phyloP scores from a whole-genome alignment of 257 asterid genomes.

The Nicotiana tabacum region DNA sequence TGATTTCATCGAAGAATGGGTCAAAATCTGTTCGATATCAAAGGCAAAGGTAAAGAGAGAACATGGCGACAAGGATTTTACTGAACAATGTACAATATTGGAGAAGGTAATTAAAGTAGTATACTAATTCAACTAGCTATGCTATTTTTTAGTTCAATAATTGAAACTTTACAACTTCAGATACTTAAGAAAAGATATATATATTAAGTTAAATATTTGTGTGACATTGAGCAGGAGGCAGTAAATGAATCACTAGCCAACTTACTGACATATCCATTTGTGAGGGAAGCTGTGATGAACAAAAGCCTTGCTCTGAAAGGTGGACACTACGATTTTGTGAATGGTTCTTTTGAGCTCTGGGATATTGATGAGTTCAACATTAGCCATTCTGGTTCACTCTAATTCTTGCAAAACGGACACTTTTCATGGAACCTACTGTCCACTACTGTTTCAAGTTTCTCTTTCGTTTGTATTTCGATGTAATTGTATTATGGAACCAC shows the following conservation, averaged over 20 bases:
- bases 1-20: constrained; percentile 91
- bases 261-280: constrained; percentile 70
- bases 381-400: constrained; percentile 31
- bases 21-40: constrained; percentile 58
- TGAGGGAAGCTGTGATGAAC: constrained; percentile 64
- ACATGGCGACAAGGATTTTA: constrained; percentile 33
- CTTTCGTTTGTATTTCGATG: background rate
- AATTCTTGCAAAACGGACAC: background rate
- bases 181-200: background rate
- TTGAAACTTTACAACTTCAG: background rate
- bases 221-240: constrained; percentile 53
- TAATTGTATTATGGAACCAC: background rate
- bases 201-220: background rate
- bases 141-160: background rate
- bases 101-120: constrained; percentile 51
- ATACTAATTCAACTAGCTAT: background rate
- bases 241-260: constrained; percentile 75
- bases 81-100: constrained; percentile 45
- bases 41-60: constrained; percentile 56
- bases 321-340: constrained; percentile 83
- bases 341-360: constrained; percentile 77
- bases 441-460: background rate
- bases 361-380: constrained; percentile 54
- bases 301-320: constrained; percentile 54
- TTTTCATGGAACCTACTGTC: background rate